These are phyloP conservation scores for Mycocentrospora acerina DNA, from an alignment of 2,329 filamentous ascomycete species.

Conservation along the genomic window DNA sequence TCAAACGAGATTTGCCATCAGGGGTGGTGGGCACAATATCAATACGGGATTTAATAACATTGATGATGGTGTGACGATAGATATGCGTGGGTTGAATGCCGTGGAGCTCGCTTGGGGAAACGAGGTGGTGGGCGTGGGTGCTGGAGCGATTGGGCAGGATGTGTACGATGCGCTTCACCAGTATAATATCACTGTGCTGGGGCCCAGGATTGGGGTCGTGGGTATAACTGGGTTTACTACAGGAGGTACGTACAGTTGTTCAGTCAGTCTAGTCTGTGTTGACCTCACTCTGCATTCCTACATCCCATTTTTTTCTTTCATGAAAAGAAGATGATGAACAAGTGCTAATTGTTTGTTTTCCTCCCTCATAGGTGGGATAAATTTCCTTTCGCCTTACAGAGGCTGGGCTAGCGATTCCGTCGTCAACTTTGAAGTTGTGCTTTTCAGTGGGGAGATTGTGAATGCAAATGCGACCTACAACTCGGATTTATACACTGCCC, in stretches of 20 bases:
- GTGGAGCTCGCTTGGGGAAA: background rate
- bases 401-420: constrained; percentile 20
- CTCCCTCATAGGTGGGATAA: constrained; percentile 20
- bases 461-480: constrained; percentile 43
- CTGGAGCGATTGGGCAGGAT: constrained; percentile 7
- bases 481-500: constrained; percentile 42
- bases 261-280: too few relatives aligned
- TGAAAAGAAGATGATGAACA: too few relatives aligned
- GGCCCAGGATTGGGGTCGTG: constrained; percentile 4
- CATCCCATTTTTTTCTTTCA: background rate
- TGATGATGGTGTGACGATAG: constrained; percentile 12
- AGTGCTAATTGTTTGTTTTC: too few relatives aligned
- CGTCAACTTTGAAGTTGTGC: constrained; percentile 42
- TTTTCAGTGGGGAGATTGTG: constrained; percentile 45
- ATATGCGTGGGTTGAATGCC: constrained; percentile 3
- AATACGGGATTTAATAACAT: constrained; percentile 7
- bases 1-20: constrained; percentile 1
- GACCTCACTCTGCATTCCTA: too few relatives aligned
- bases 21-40: constrained; percentile 6
- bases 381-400: constrained; percentile 18
- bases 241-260: constrained; percentile 6
- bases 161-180: constrained; percentile 9
- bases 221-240: constrained; percentile 6
- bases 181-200: constrained; percentile 2
- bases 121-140: constrained; percentile 3